Percentiles rank a stretch among this genome's conserved stretches.
Evolutionary conservation across 1,284 basidiomycete species (phyloP).

Genomic region (Marasmius sp.): DNA sequence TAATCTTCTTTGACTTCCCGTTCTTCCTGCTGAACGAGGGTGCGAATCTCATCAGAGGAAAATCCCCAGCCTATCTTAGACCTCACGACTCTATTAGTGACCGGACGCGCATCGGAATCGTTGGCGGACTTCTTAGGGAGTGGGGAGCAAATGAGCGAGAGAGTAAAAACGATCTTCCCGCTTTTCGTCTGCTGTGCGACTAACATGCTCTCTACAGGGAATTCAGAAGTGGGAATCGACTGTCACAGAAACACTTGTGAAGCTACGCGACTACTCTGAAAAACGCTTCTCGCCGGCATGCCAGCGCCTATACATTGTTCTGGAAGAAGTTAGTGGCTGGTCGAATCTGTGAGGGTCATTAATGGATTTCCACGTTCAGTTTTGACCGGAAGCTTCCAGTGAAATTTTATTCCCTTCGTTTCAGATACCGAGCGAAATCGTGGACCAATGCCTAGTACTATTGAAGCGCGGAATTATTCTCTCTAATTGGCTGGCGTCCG

Average conservation of each 20-base stretch:
- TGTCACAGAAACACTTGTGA: constrained; percentile 65
- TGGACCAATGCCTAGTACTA: constrained; percentile 52
- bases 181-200: constrained; percentile 1
- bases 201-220: constrained; percentile 43
- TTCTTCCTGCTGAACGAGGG: constrained; percentile 8
- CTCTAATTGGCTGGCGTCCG: constrained; percentile 65
- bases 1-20: constrained; percentile 3
- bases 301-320: constrained; percentile 69
- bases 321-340: constrained; percentile 79
- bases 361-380: constrained; percentile 3
- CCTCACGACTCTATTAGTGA: constrained; percentile 67
- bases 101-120: constrained; percentile 66
- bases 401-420: constrained; percentile 48
- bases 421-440: constrained; percentile 47
- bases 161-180: constrained; percentile 43
- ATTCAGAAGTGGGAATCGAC: constrained; percentile 79
- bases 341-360: constrained; percentile 57
- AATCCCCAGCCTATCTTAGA: constrained; percentile 66
- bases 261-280: constrained; percentile 71
- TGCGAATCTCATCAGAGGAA: constrained; percentile 40
- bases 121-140: constrained; percentile 73
- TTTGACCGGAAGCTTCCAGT: constrained; percentile 29
- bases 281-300: constrained; percentile 69
- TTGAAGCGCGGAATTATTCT: constrained; percentile 58
- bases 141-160: constrained; percentile 76